Base-by-base conservation (phyloP, 805 yeast genomes). In the Yamadazyma takamatsuzukensis region DNA sequence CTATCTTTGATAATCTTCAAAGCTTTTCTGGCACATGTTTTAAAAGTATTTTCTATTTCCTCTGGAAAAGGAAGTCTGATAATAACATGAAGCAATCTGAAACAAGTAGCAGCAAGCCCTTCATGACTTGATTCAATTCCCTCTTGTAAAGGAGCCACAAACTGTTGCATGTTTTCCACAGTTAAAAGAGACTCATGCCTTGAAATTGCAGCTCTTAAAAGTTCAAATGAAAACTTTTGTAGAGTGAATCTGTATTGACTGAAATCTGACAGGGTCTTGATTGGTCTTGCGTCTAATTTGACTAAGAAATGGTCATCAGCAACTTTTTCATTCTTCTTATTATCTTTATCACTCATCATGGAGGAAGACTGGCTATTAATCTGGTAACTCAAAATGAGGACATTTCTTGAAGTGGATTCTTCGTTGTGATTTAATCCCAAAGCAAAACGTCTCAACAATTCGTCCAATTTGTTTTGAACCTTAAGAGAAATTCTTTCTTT, bases 341-440 rank as follows among this genome's bases (percentile, higher is more conserved):
- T 37, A 13, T 28, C 15, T 24, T 33, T 33, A 16, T 25, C 27
- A 14, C 24, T 30, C 13, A 31, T 40, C 35, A 40, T 40, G 12
- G 15, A 32, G 13, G 57, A 54, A 1, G 89, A 68, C 41, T 77
- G 80, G 18, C 66, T 53, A 49, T 76, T 78, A 17, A 90, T 63
- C 53, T 88, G 89, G 51, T 76, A 81, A 54, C 95, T 82, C 38
- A 90, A 63, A 6, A 76, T 62, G 27, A 90, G 61, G 28, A 83
- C 76, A 13, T 78, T 80, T 15, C 71, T 66, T 4, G 72, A 55
- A 0, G 77, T 61, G 2, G 76, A 56, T 35, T 79, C 84, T 5
- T 61, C 64, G 53, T 90, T 93, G 42, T 72, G 79, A 44, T 78
- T 75, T 36, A 93, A 61, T 18, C 98, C 98, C n/a, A 76, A 56